A percentile compares a stretch with the other conserved stretches of the same genome.
Evolutionary conservation across 176 grass and related monocot species (phyloP).

Genomic region (Raddia guianensis): DNA sequence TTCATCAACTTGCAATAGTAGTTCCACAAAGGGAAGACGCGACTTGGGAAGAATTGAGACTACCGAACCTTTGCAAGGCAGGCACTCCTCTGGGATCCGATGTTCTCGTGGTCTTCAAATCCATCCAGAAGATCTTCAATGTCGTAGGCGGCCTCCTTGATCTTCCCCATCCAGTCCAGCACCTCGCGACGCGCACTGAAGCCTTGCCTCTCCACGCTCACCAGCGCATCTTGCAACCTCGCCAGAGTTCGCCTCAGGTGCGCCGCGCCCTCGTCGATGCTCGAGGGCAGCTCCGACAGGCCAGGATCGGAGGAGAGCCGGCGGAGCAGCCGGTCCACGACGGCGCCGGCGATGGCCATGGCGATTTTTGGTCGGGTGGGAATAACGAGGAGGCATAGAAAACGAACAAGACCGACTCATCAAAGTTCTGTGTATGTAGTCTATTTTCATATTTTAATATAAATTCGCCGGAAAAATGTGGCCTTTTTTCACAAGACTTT

Average conservation of each 20-base stretch:
- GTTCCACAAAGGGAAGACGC: neutral
- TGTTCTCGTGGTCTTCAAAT: neutral
- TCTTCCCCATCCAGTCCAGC: conserved; percentile 41
- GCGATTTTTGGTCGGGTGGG: neutral
- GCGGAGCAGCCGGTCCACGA: conserved; percentile 35
- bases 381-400: neutral
- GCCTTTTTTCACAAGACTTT: neutral
- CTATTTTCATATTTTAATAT: no score
- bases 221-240: conserved; percentile 25
- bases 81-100: neutral
- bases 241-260: conserved; percentile 19
- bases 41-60: no score
- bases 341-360: conserved; percentile 37
- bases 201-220: neutral
- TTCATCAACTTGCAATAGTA: neutral
- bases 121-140: conserved; percentile 26
- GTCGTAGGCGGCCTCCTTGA: conserved; percentile 18
- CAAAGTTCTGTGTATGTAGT: no score
- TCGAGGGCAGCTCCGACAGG: conserved; percentile 19
- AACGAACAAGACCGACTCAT: neutral
- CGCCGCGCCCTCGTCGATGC: neutral
- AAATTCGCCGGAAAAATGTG: no score
- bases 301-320: conserved; percentile 21
- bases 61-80: conserved; percentile 25
- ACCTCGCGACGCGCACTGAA: neutral